Evolutionary conservation across 306 rosid species (phyloP), one percentile per base, ranked within the genome.

Genomic region (Cicer arietinum): DNA sequence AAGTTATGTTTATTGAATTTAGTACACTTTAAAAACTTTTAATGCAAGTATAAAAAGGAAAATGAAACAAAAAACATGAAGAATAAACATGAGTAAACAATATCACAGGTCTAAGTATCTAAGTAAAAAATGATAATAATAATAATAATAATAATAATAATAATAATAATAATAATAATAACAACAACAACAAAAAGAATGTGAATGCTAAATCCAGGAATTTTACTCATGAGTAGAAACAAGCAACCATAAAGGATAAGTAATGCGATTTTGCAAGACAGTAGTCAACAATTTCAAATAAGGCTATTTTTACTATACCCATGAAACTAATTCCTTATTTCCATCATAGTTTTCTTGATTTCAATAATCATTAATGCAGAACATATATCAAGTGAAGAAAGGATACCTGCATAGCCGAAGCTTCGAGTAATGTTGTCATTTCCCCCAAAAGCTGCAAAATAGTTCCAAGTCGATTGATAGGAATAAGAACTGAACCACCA

Each of bases 401-500:
- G 65, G 58, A 60, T 62, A 91, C 97, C 96, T 91, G 83, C 86
- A 77, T 52, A 59, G 74, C 78, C 44, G 88, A 84, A 88, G 82
- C 77, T 57, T 91, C 96, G 6, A 94, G 71, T 41, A 80, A 84
- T 71, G 79, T 73, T 76, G 90, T 67, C 62, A 94, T 81, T 77
- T 91, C 88, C 83, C 89, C 98, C 78, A 94, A 73, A 73, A 94
- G 91, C 84, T 76, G 98, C 79, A 94, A 80, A 74, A 84, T 39
- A 37, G 85, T 81, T 70, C 96, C 94, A 79, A 86, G 77, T 82
- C 78, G 93, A 74, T 76, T 81, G 41, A 82, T 69, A 30, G 98
- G 91, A 80, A 94, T 68, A 60, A 94, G 97, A 71, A 91, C 98
- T 1, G 97, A 94, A 37, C 98, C 98, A 56, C 97, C 96, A 61